Evolutionary conservation across 805 yeast genomes (phyloP), one percentile per base, ranked within the genome.

Genomic region (Yarrowia sp.): DNA sequence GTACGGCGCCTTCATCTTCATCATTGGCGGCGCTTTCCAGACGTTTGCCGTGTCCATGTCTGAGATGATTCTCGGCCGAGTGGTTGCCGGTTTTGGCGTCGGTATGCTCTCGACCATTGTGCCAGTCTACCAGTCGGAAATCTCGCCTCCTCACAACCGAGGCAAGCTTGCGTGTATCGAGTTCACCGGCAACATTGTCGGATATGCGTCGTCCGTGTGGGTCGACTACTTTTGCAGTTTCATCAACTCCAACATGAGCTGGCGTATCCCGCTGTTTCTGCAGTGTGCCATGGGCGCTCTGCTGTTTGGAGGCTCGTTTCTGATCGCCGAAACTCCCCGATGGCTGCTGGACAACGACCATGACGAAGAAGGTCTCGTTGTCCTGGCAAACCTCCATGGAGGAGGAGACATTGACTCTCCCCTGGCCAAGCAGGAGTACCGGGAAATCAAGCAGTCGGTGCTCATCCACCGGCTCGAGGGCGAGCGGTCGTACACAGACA

Each of bases 91-190:
- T 16, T 72, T 91, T n/a, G 97, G 97, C 1, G 93, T 92, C 35
- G 97, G 97, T 3, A 80, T 92, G 67, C 80, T 92, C 56, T 87
- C 93, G 35, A 88, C 96, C 8, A 89, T 92, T 71, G 93, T 92
- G 11, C 97, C 97, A 0, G 87, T 91, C 63, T 92, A 91, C 78
- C 97, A 91, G 76, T 87, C 93, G 63, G 97, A 92, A 75, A 90
- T 92, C 63, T 86, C 93, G 8, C 97, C 97, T 1, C 89, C 92
- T 32, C 90, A 90, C 74, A 90, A 90, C 72, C 83, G 97, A 75
- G 97, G 97, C 2, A 85, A 86, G 74, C 81, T 91, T 67, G 97
- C 94, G 3, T 90, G 97, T 75, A 89, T 91, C 45, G 96, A 92
- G 76, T 92, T 91, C 78, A 88, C 96, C 0, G 96, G 97, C 11